Conservation (phyloP, 2,329 filamentous ascomycete genomes). For the Arthrinium phaeospermum region DNA sequence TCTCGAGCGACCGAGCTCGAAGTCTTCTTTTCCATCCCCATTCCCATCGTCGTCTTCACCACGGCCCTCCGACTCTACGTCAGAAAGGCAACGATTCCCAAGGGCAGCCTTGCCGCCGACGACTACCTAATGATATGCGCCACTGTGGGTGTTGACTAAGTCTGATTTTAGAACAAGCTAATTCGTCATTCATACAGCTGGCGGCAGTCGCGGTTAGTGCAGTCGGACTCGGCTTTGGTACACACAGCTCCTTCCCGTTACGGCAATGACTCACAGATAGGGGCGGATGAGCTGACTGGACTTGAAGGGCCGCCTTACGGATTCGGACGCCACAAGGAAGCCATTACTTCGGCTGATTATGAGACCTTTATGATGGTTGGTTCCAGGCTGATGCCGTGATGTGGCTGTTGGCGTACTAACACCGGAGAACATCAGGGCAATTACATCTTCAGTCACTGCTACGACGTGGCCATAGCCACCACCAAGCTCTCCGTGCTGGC, state of each 20-base stretch:
- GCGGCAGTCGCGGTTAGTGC: constrained; percentile 31
- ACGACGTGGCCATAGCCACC: constrained; percentile 35
- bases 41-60: constrained; percentile 33
- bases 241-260: not conserved
- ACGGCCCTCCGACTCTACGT: constrained; percentile 32
- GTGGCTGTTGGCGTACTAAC: no score
- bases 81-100: constrained; percentile 28
- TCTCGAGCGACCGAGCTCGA: constrained; percentile 28
- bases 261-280: not conserved
- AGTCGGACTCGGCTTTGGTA: constrained; percentile 32
- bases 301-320: constrained; percentile 31
- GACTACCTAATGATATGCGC: constrained; percentile 37
- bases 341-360: constrained; percentile 26
- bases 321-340: constrained; percentile 33
- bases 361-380: constrained; percentile 32
- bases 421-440: constrained; percentile 29
- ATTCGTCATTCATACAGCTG: constrained; percentile 20
- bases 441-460: constrained; percentile 38
- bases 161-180: not conserved
- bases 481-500: constrained; percentile 37
- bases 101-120: constrained; percentile 30
- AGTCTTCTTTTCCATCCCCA: constrained; percentile 33
- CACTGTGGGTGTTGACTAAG: constrained; percentile 29
- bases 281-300: not conserved
- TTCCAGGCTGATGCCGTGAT: not conserved